phyloP scores from a whole-genome alignment of 495 filamentous ascomycete genomes.

The Neurospora cerealis region DNA sequence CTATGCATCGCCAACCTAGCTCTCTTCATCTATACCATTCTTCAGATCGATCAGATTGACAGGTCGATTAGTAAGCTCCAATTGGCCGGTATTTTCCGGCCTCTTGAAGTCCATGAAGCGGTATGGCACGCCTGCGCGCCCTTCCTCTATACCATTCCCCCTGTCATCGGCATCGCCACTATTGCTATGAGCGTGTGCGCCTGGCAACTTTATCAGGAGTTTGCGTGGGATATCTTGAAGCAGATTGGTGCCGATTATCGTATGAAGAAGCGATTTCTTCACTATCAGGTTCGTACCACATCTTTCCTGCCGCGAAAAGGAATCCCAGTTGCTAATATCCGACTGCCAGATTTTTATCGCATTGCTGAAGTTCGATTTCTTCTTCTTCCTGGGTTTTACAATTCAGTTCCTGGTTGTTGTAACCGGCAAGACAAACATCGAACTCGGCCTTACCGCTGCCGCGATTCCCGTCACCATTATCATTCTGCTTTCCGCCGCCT shows the following conservation, averaged over 20 bases:
- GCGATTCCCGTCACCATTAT: slow-evolving; percentile 84
- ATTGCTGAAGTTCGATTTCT: slow-evolving; percentile 97
- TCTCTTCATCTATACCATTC: slow-evolving; percentile 80
- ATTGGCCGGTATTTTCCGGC: slow-evolving; percentile 15
- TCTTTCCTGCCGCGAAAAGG: neutral
- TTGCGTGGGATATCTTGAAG: slow-evolving; percentile 98
- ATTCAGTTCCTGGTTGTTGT: slow-evolving; percentile 96
- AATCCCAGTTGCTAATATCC: slow-evolving; percentile 19
- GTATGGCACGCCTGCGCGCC: slow-evolving; percentile 63
- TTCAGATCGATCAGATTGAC: slow-evolving; percentile 82
- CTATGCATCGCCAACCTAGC: slow-evolving; percentile 86
- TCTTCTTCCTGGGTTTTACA: slow-evolving; percentile 98
- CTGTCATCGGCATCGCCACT: slow-evolving; percentile 67
- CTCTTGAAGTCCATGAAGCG: slow-evolving; percentile 25
- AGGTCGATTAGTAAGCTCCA: slow-evolving; percentile 51
- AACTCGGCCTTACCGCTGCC: slow-evolving; percentile 78
- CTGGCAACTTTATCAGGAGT: slow-evolving; percentile 96
- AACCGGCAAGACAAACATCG: slow-evolving; percentile 51
- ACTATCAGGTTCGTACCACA: slow-evolving; percentile 68
- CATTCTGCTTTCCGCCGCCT: slow-evolving; percentile 76
- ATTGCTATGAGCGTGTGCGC: slow-evolving; percentile 63
- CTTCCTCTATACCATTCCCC: slow-evolving; percentile 76
- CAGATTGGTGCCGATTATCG: slow-evolving; percentile 95
- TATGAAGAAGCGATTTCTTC: slow-evolving; percentile 92
- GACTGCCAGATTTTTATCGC: slow-evolving; percentile 81